A percentile compares a stretch with the other conserved stretches of the same genome.
Conservation (phyloP, 352 stramenopile genomes). For the Phytophthora pini region DNA sequence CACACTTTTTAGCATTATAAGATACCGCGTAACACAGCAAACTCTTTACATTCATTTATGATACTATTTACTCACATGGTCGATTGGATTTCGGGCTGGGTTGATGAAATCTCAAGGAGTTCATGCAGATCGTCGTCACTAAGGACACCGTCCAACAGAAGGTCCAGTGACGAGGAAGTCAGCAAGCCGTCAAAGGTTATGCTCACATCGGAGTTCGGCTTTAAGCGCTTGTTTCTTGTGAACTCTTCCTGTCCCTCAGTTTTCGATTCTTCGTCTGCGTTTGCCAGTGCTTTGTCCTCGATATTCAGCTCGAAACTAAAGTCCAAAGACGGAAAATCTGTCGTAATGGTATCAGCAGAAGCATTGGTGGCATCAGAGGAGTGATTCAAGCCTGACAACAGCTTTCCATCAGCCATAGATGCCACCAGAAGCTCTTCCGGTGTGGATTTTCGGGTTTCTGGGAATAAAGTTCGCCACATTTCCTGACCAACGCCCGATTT, state of each 20-base stretch:
- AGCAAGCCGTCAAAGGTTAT: neutral
- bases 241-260: neutral
- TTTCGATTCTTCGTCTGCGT: slow-evolving; percentile 1
- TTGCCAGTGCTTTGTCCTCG: neutral
- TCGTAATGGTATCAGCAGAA: neutral
- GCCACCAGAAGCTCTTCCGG: slow-evolving; percentile 11
- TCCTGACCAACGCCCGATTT: no score
- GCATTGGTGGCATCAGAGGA: neutral
- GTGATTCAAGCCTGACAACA: neutral
- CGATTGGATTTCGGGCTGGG: neutral
- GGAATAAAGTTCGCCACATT: neutral
- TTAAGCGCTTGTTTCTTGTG: slow-evolving; percentile 5
- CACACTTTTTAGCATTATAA: no score
- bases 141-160: slow-evolving; percentile 11
- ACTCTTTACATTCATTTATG: no score
- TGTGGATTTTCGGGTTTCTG: neutral
- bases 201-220: neutral
- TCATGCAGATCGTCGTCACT: slow-evolving; percentile 20
- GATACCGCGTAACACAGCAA: no score
- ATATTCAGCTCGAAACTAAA: slow-evolving; percentile 13
- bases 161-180: slow-evolving; percentile 8
- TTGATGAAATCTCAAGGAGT: slow-evolving; percentile 7
- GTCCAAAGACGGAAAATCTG: slow-evolving; percentile 2
- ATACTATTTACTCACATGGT: neutral
- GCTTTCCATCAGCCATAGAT: slow-evolving; percentile 1